These are phyloP conservation scores for Scenedesmus sp. DNA, from an alignment of 163 green algal species.

Conservation along the genomic window DNA sequence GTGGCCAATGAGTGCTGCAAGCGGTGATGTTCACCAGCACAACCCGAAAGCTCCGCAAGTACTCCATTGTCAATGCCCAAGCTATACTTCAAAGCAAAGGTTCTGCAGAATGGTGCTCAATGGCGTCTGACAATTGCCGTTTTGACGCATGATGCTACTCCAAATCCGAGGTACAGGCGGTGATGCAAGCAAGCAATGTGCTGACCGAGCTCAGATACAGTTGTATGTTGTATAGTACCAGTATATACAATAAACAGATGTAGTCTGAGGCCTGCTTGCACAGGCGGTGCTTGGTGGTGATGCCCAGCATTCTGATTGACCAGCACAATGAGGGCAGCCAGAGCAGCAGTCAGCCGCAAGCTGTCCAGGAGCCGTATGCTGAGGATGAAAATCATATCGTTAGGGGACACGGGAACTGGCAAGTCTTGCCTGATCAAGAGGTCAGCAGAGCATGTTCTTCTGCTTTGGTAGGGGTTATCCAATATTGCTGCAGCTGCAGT, in stretches of 20 bases:
- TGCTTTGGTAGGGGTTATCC: background rate
- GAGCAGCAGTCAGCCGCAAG: slow-evolving; percentile 59
- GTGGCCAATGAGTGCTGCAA: background rate
- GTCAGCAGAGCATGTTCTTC: slow-evolving; percentile 47
- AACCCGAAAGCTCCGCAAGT: background rate
- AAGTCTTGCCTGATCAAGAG: slow-evolving; percentile 86
- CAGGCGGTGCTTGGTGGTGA: background rate
- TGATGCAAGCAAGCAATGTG: background rate
- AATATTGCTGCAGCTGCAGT: background rate
- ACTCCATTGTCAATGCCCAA: background rate
- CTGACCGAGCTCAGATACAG: background rate
- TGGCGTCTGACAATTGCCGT: background rate
- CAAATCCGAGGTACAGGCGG: background rate
- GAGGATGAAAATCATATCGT: slow-evolving; percentile 79
- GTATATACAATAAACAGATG: background rate
- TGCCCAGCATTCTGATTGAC: background rate
- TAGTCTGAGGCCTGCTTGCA: background rate
- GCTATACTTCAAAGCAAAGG: background rate
- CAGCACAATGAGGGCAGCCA: slow-evolving; percentile 63
- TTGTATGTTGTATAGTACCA: background rate
- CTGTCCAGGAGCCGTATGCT: slow-evolving; percentile 58
- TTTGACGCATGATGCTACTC: background rate
- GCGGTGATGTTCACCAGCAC: background rate
- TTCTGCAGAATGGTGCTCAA: background rate
- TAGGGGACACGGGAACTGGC: slow-evolving; percentile 73